Evolutionary conservation across 108 stramenopile species (phyloP).

Genomic region (Cyclotella choctawhatcheeana): DNA sequence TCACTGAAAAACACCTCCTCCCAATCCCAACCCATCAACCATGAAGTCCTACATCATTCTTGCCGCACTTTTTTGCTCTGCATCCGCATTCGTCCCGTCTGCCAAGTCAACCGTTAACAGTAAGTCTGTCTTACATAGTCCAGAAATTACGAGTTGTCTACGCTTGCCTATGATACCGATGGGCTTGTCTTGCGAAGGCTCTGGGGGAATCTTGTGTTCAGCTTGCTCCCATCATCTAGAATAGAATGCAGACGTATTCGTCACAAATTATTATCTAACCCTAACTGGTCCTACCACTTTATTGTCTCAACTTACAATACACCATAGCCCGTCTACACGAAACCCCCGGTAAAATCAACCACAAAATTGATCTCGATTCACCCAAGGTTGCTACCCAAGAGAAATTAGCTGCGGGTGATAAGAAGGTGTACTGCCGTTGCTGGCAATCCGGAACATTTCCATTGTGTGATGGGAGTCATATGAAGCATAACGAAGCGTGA

Average conservation of each 20-base stretch:
- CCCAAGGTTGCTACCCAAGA: slow-evolving; percentile 72
- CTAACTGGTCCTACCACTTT: no score
- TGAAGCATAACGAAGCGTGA: slow-evolving; percentile 83
- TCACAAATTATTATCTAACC: no score
- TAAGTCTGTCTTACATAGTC: not conserved
- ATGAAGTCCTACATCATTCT: not conserved
- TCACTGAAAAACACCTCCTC: not conserved
- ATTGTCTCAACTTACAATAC: not conserved
- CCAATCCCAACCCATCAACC: not conserved
- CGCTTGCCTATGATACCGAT: no score
- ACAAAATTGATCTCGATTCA: slow-evolving; percentile 66
- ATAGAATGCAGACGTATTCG: no score
- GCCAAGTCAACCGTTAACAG: slow-evolving; percentile 4
- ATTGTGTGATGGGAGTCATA: slow-evolving; percentile 82
- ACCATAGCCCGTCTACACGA: slow-evolving; percentile 37
- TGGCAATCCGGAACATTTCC: slow-evolving; percentile 90
- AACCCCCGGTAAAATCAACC: slow-evolving; percentile 58
- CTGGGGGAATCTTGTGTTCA: no score
- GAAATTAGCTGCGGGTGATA: slow-evolving; percentile 55
- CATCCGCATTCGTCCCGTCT: slow-evolving; percentile 9
- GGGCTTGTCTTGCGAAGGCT: no score
- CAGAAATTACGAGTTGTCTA: not conserved
- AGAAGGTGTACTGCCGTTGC: slow-evolving; percentile 88
- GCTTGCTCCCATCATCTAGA: no score
- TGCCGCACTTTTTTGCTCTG: not conserved